Base-by-base conservation (phyloP, 495 filamentous ascomycete species). In the Talaromyces wortmannii region DNA sequence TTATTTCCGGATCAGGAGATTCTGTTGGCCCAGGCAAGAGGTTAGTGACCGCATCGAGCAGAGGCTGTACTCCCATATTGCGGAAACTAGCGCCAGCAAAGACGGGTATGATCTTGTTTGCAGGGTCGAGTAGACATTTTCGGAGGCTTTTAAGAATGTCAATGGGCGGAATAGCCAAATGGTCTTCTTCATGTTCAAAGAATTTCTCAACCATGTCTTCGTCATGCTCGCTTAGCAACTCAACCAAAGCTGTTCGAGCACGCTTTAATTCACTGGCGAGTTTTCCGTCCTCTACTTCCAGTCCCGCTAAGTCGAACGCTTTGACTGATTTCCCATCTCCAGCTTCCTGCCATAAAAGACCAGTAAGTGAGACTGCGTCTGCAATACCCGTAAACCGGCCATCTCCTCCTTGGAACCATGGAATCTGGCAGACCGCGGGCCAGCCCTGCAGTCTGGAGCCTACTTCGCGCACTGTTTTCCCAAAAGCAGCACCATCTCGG, bases 381-480 rank as follows among this genome's bases (percentile, higher is more conserved):
- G 89, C 89, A 10, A 97, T 80, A 31, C 95, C 95, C 32, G 79
- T 72, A 57, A 97, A 85, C 2, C 78, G 75, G 11, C 91, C 88
- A 31, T 87, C 84, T 2, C 84, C 82, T 4, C 77, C 80, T 63
- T 82, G 75, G 79, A 91, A 97, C 88, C 92, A 94, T 1, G 95
- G 95, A 52, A 99, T 89, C 61, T 96, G 91, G 64, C 92, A 96
- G 13, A 99, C 83, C 17, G 92, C 84, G 11, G 95, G 95, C 83
- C 86, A 94, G 2, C 85, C 89, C 56, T 81, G 76, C 31, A 99
- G 79, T 53, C 91, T 83, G 2, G 83, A 76, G 7, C 85, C 91
- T 17, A 94, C 85, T 65, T 97, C 91, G 53, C 84, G 87, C 5
- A 96, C 86, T 0, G 94, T 95, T 40, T 84, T 79, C 16, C 83